Percentiles rank a stretch among this genome's conserved stretches.
Evolutionary conservation across 1,284 basidiomycete species (phyloP).

Genomic region (Xerocomus amazonicus): DNA sequence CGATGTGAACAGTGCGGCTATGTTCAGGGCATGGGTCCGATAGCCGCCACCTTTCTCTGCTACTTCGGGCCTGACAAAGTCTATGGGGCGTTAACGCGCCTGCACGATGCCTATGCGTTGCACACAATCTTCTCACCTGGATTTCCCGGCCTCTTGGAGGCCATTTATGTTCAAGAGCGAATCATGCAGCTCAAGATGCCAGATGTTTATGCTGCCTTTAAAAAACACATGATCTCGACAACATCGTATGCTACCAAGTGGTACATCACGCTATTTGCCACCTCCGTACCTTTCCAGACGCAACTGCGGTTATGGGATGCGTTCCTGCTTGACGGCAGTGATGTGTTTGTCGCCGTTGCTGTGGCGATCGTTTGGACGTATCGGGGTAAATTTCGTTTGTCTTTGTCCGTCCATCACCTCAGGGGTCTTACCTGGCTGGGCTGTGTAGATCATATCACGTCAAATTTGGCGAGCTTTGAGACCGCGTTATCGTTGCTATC

Average conservation of each 20-base stretch:
- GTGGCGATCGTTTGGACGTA: conserved; percentile 90
- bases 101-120: conserved; percentile 88
- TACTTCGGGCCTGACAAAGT: conserved; percentile 89
- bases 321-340: conserved; percentile 86
- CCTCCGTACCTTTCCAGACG: conserved; percentile 94
- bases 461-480: conserved; percentile 81
- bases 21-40: conserved; percentile 98
- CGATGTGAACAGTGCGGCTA: conserved; percentile 89
- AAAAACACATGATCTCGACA: conserved; percentile 85
- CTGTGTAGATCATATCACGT: conserved; percentile 71
- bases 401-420: neutral
- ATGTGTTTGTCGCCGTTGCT: conserved; percentile 83
- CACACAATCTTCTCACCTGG: conserved; percentile 91
- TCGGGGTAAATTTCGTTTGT: conserved; percentile 51
- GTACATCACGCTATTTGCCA: conserved; percentile 98
- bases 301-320: conserved; percentile 95
- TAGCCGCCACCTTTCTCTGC: conserved; percentile 91
- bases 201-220: conserved; percentile 79
- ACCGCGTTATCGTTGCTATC: conserved; percentile 84
- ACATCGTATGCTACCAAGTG: conserved; percentile 98
- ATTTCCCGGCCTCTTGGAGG: conserved; percentile 92
- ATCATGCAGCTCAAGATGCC: conserved; percentile 86
- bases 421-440: conserved; percentile 6
- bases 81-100: conserved; percentile 77
- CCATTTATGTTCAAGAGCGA: conserved; percentile 91